Percentiles rank a stretch among this genome's conserved stretches.
Evolutionary conservation across 1,139 yeast species (phyloP).

Genomic region (Chernovozyma aurita): DNA sequence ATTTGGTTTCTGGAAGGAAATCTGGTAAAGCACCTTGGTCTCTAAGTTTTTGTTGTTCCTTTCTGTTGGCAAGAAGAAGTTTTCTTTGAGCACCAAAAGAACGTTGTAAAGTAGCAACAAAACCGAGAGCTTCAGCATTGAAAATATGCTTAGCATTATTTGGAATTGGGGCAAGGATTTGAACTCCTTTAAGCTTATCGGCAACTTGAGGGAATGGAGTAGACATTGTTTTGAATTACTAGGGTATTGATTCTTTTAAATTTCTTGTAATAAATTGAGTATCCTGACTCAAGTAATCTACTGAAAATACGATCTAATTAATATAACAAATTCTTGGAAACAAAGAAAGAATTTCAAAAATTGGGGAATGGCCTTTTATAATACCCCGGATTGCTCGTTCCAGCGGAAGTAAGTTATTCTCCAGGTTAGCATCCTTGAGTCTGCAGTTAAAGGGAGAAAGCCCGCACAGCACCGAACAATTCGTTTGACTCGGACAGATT

Average conservation of each 20-base stretch:
- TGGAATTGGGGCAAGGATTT: conserved; percentile 62
- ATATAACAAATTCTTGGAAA: background rate
- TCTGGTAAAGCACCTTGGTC: conserved; percentile 69
- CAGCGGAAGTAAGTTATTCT: conserved; percentile 9
- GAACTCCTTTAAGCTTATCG: conserved; percentile 59
- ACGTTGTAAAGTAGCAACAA: conserved; percentile 71
- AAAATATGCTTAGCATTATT: conserved; percentile 56
- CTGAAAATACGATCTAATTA: no score
- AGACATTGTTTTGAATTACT: conserved; percentile 25
- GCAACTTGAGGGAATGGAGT: conserved; percentile 50
- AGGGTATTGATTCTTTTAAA: no score
- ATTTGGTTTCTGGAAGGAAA: conserved; percentile 66
- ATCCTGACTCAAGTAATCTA: conserved; percentile 4
- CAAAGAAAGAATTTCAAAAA: background rate
- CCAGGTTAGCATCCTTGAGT: background rate
- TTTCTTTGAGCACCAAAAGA: conserved; percentile 60
- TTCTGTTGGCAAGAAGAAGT: conserved; percentile 56
- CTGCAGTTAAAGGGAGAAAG: background rate
- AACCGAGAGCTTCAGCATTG: conserved; percentile 65
- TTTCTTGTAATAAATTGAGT: background rate
- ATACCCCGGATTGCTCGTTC: conserved; percentile 10
- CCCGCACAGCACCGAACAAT: background rate
- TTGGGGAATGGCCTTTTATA: background rate
- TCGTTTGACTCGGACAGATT: conserved; percentile 5
- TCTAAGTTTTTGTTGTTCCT: conserved; percentile 54